Conservation (phyloP, 2,329 filamentous ascomycete genomes). For the Neocatenulostroma microsporum region DNA sequence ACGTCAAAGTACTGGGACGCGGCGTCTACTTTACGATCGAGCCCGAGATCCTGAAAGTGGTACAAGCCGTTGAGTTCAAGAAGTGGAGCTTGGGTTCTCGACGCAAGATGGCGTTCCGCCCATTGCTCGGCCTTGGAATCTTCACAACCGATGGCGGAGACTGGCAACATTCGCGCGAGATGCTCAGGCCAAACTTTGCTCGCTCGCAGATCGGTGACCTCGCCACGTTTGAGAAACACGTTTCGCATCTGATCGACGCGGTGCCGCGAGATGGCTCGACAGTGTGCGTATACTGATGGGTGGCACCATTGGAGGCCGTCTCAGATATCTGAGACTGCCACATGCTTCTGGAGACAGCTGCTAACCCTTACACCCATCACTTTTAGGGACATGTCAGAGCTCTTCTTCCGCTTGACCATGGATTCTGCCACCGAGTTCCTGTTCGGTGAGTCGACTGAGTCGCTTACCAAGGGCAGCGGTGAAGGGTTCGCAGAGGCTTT, state of each 20-base stretch:
- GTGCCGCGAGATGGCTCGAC: conserved; percentile 46
- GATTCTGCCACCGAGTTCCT: conserved; percentile 62
- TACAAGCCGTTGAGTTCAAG: conserved; percentile 40
- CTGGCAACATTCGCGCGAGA: conserved; percentile 33
- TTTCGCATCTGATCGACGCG: conserved; percentile 50
- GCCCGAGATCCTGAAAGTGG: conserved; percentile 42
- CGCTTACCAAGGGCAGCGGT: conserved; percentile 18
- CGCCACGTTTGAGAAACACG: conserved; percentile 53
- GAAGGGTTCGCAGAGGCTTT: conserved; percentile 30
- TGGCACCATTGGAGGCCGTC: too few relatives aligned
- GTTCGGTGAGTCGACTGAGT: conserved; percentile 46
- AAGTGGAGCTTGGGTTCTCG: conserved; percentile 36
- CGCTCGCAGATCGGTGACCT: conserved; percentile 47
- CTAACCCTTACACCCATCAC: too few relatives aligned
- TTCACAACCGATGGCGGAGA: conserved; percentile 41
- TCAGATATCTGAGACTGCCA: too few relatives aligned
- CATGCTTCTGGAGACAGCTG: too few relatives aligned
- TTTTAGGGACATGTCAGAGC: conserved; percentile 54
- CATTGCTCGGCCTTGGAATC: conserved; percentile 34
- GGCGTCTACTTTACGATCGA: conserved; percentile 36
- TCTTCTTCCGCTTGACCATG: conserved; percentile 59
- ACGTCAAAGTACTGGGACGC: conserved; percentile 26
- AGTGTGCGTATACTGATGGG: too few relatives aligned
- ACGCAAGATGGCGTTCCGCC: conserved; percentile 28
- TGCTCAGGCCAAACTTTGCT: conserved; percentile 49